These are phyloP conservation scores for Yamadazyma sp. DNA, from an alignment of 805 yeast genomes.

Conservation along the genomic window DNA sequence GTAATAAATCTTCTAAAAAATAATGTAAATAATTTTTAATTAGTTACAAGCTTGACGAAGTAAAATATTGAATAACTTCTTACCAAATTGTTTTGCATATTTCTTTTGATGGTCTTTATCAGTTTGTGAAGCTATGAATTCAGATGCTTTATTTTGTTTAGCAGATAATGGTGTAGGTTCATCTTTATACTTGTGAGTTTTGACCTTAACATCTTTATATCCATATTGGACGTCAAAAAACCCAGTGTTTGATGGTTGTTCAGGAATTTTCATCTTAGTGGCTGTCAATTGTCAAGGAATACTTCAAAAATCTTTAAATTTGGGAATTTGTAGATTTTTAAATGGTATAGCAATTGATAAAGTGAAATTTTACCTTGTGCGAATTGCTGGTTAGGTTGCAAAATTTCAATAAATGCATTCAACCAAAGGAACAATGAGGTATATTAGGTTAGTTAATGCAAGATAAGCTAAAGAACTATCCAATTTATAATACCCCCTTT, in stretches of 20 bases:
- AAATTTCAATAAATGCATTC: neutral
- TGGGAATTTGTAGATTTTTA: neutral
- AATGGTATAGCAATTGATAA: neutral
- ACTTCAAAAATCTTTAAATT: no score
- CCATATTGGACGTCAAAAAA: slow-evolving; percentile 29
- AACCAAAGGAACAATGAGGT: no score
- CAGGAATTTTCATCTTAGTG: slow-evolving; percentile 21
- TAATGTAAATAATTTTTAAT: neutral
- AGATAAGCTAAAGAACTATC: no score
- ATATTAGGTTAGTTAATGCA: no score
- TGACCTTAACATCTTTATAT: slow-evolving; percentile 24
- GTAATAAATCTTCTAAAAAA: no score
- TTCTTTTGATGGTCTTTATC: slow-evolving; percentile 33
- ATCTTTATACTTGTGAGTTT: slow-evolving; percentile 29
- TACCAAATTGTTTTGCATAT: slow-evolving; percentile 27
- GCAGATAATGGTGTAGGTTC: slow-evolving; percentile 32
- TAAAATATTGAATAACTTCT: slow-evolving; percentile 19
- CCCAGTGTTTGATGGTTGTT: slow-evolving; percentile 26
- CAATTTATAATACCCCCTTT: no score
- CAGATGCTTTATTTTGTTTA: slow-evolving; percentile 23
- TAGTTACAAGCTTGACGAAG: slow-evolving; percentile 13
- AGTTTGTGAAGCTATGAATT: slow-evolving; percentile 24
- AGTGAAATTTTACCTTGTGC: neutral
- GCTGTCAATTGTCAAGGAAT: neutral
- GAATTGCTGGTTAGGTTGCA: neutral